Conservation (phyloP, 1,139 yeast genomes). For the Wickerhamomyces sp. region DNA sequence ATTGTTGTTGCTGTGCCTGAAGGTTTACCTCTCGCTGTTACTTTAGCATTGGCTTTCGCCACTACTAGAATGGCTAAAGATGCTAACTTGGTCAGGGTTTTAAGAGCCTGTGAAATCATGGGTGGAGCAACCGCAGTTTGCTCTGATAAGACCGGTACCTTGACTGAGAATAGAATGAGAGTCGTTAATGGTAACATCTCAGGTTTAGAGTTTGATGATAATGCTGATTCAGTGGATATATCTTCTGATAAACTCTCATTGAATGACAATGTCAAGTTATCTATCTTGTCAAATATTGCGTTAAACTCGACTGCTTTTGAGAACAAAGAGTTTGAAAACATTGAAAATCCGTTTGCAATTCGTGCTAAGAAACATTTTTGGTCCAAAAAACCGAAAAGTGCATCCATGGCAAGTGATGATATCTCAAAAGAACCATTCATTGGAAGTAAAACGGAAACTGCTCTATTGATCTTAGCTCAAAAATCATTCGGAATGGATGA, state of each 20-base stretch:
- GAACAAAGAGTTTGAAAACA: constrained; percentile 36
- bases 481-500: constrained; percentile 47
- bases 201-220: constrained; percentile 28
- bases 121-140: constrained; percentile 98
- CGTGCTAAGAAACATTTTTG: constrained; percentile 16
- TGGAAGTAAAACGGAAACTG: constrained; percentile 95
- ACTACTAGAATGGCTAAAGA: constrained; percentile 97
- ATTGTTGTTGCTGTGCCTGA: constrained; percentile 98
- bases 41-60: constrained; percentile 94
- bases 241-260: constrained; percentile 33
- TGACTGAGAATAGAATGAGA: constrained; percentile 89
- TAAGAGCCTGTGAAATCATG: constrained; percentile 96
- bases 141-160: constrained; percentile 95
- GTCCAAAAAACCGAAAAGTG: constrained; percentile 3
- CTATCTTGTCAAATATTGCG: constrained; percentile 57
- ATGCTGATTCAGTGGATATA: constrained; percentile 17
- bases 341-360: constrained; percentile 26
- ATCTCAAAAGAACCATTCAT: constrained; percentile 55
- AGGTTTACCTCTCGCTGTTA: constrained; percentile 94
- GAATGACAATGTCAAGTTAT: constrained; percentile 30
- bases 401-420: constrained; percentile 8
- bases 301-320: constrained; percentile 90
- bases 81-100: constrained; percentile 90
- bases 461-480: constrained; percentile 67
- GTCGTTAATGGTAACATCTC: constrained; percentile 76